phyloP scores from a whole-genome alignment of 495 filamentous ascomycete species.

The Penicillium coffeae region DNA sequence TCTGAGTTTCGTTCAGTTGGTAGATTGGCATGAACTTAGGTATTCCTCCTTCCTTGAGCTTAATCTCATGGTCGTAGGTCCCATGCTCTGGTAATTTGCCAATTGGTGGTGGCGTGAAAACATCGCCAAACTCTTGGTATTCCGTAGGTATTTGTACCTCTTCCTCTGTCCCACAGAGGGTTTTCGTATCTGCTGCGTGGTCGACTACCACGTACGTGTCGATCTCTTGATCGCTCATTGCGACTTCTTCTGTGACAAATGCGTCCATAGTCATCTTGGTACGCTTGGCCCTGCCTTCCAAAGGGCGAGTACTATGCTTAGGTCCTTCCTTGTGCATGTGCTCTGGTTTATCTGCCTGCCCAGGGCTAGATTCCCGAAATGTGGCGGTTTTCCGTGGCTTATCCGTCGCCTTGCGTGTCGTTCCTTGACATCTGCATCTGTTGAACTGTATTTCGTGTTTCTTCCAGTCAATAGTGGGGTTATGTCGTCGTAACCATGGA shows the following conservation, averaged over 20 bases:
- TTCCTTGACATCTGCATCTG: neutral
- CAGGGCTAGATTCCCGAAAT: neutral
- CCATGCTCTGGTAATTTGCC: neutral
- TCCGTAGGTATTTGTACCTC: too few relatives aligned
- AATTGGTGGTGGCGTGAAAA: neutral
- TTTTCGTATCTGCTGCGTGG: neutral
- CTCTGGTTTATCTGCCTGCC: neutral
- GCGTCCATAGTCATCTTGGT: neutral
- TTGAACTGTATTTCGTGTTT: neutral
- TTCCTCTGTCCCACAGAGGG: neutral
- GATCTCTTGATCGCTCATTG: neutral
- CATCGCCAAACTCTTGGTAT: neutral
- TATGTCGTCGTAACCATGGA: neutral
- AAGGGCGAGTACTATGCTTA: neutral
- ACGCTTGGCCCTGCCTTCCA: neutral
- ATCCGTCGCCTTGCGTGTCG: neutral
- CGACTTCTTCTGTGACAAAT: neutral
- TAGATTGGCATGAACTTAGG: too few relatives aligned
- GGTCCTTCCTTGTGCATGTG: neutral
- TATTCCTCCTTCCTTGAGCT: slow-evolving; percentile 5
- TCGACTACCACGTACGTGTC: neutral
- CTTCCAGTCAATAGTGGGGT: neutral
- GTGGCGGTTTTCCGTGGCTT: neutral
- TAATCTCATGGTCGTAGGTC: neutral
- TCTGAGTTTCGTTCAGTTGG: too few relatives aligned